These are phyloP conservation scores for Sorghum bicolor DNA, from an alignment of 176 grass and related monocot species.

Conservation along the genomic window DNA sequence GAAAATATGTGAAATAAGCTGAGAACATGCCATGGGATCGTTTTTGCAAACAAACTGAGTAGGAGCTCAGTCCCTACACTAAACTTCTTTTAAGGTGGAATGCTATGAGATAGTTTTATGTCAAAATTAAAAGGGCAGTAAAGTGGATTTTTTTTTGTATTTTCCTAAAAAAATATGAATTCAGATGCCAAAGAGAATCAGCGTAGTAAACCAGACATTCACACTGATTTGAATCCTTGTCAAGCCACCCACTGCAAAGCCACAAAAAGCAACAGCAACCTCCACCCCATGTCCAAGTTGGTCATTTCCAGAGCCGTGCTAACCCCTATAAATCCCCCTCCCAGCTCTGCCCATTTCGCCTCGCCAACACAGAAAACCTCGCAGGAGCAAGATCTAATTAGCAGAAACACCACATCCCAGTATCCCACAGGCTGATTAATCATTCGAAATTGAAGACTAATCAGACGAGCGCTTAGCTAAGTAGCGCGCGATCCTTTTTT, in stretches of 20 bases:
- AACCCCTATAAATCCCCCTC: constrained; percentile 39
- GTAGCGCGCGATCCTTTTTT: background rate
- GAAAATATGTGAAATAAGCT: too few species aligned
- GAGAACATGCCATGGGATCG: too few species aligned
- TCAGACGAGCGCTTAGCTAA: background rate
- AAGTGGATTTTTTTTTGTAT: background rate
- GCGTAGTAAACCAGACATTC: background rate
- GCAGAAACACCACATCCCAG: background rate
- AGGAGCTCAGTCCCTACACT: background rate
- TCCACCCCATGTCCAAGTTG: constrained; percentile 17
- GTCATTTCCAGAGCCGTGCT: constrained; percentile 1
- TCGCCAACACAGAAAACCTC: constrained; percentile 4
- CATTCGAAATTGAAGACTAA: background rate
- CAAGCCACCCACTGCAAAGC: background rate
- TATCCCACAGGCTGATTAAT: background rate
- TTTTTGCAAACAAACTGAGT: background rate
- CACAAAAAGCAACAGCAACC: background rate
- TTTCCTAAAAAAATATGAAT: background rate
- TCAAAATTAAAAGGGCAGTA: background rate
- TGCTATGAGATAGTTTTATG: too few species aligned
- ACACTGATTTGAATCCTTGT: background rate
- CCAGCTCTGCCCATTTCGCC: background rate
- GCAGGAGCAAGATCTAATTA: background rate
- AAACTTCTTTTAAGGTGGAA: background rate
- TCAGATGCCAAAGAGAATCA: background rate